Evolutionary conservation across 1,284 basidiomycete genomes (phyloP).

Genomic region (Kalmanozyma brasiliensis): DNA sequence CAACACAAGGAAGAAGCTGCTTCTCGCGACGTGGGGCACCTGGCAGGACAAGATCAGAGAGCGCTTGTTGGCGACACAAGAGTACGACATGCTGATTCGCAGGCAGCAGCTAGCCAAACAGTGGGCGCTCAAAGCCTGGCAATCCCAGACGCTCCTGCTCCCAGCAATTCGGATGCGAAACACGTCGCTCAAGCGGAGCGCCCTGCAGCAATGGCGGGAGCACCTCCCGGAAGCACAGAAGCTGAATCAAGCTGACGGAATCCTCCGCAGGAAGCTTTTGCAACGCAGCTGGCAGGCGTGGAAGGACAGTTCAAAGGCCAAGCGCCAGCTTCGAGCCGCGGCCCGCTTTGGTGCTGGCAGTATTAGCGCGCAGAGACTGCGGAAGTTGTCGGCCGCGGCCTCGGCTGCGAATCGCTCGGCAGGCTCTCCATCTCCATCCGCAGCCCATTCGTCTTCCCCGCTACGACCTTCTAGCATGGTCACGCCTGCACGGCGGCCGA

Average conservation of each 20-base stretch:
- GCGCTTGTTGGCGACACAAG: conserved; percentile 20
- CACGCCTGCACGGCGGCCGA: conserved; percentile 13
- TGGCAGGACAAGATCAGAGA: conserved; percentile 45
- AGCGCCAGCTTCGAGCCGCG: conserved; percentile 27
- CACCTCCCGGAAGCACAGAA: conserved; percentile 26
- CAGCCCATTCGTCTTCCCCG: conserved; percentile 16
- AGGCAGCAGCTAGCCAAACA: conserved; percentile 33
- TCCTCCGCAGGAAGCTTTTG: conserved; percentile 4
- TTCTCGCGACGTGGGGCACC: conserved; percentile 6
- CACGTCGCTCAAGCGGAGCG: conserved; percentile 15
- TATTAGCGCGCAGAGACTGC: conserved; percentile 16
- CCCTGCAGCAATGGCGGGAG: conserved; percentile 25
- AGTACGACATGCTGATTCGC: conserved; percentile 47
- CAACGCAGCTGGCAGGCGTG: conserved; percentile 12
- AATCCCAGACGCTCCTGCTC: conserved; percentile 24
- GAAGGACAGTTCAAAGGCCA: conserved; percentile 4
- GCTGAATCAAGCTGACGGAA: conserved; percentile 12
- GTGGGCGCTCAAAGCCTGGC: conserved; percentile 30
- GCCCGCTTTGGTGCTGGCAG: conserved; percentile 34
- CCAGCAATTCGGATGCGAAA: conserved; percentile 50
- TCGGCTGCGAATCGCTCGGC: conserved; percentile 20
- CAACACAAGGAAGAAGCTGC: neutral
- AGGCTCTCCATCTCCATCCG: conserved; percentile 23
- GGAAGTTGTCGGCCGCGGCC: conserved; percentile 30
- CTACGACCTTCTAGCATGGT: conserved; percentile 2